Conservation (phyloP, 768 basidiomycete genomes). For the Amyloporia xantha region DNA sequence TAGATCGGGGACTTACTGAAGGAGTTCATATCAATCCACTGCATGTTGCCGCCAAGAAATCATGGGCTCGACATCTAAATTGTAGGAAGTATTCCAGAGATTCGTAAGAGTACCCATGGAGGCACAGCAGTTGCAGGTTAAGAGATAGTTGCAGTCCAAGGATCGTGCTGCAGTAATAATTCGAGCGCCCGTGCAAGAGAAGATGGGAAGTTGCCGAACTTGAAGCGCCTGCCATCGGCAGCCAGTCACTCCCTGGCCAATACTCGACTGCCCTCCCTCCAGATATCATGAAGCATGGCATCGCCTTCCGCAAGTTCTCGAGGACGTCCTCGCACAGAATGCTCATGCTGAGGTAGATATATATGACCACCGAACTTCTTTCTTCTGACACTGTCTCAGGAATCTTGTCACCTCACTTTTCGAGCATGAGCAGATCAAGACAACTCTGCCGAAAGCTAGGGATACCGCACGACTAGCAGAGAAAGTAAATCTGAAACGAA, state of each 20-base stretch:
- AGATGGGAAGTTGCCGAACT: too few species aligned
- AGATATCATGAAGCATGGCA: conserved; percentile 86
- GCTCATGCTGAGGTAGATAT: conserved; percentile 79
- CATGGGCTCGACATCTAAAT: too few species aligned
- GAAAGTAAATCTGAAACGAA: conserved; percentile 46
- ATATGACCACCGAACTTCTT: not conserved
- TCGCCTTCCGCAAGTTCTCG: conserved; percentile 88
- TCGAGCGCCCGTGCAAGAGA: too few species aligned
- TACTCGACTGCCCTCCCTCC: too few species aligned
- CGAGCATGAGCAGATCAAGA: conserved; percentile 93
- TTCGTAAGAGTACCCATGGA: too few species aligned
- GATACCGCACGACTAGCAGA: conserved; percentile 89
- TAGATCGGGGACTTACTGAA: too few species aligned
- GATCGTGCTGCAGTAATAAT: too few species aligned
- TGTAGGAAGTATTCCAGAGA: too few species aligned
- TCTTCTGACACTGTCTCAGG: not conserved
- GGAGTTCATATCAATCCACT: too few species aligned
- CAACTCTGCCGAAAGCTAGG: conserved; percentile 91
- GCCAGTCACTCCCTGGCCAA: not conserved
- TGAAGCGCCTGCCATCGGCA: not conserved
- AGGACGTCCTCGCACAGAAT: conserved; percentile 88
- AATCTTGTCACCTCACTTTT: conserved; percentile 93
- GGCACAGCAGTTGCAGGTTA: too few species aligned
- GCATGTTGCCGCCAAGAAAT: too few species aligned
- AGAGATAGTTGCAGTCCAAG: too few species aligned